Base-by-base conservation (phyloP, 2,329 filamentous ascomycete genomes). In the Pseudofabraea citricarpa region DNA sequence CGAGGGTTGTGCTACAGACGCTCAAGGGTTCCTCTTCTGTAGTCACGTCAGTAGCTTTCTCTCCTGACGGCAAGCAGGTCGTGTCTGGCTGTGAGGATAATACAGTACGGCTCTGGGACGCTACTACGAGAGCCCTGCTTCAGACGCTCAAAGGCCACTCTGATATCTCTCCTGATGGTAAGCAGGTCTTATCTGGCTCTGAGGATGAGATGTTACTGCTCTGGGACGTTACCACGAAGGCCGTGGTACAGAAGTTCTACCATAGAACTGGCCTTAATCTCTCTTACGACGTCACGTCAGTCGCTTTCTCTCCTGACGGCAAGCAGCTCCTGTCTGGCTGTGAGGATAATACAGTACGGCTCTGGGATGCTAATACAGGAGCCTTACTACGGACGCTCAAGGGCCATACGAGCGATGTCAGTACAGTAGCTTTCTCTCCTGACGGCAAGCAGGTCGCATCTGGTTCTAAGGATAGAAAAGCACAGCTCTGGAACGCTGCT, bases 31-130 rank as follows among this genome's bases (percentile, higher is more conserved):
- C n/a, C n/a, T n/a, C n/a, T n/a, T n/a, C n/a, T n/a, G n/a, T n/a
- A n/a, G n/a, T n/a, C n/a, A n/a, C n/a, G n/a, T n/a, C n/a, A n/a
- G n/a, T n/a, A n/a, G n/a, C n/a, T n/a, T n/a, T n/a, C n/a, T n/a
- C n/a, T n/a, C n/a, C n/a, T n/a, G n/a, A n/a, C n/a, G n/a, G n/a
- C 33, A 46, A 41, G 36, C 37, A 26, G 21, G 10, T 49, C 27
- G 47, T 35, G 6, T 49, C 40, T 23, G 41, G 16, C 6, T 50
- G 39, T n/a, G 10, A 16, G 5, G 40, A 42, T 20, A 15, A 37
- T 3, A 35, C 16, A 15, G 18, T 35, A 35, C 36, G 19, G 20
- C 15, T 38, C 15, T 38, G 36, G 36, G 19, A 38, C 19, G 19
- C 36, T 22, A 16, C 15, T 9, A 38, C 36, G 16, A 9, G 16